Evolutionary conservation across 352 stramenopile species (phyloP), one percentile per base, ranked within the genome.

Genomic region (Pythium aristosporum): DNA sequence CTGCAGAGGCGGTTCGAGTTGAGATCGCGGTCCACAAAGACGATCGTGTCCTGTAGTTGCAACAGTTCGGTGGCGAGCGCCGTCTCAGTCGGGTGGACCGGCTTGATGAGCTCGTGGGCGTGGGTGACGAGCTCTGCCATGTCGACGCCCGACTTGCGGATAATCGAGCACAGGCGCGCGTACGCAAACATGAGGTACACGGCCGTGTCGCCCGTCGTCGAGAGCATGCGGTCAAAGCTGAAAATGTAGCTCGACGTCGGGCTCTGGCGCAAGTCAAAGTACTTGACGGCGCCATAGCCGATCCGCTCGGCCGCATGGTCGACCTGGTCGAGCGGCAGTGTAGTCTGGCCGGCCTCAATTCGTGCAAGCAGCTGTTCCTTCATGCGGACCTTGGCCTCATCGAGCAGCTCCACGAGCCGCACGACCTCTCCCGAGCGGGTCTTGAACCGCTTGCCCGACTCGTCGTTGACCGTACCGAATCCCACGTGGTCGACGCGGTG

Each of bases 111-210:
- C 20, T 85, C 74, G 20, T 80, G 69, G 43, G 78, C 68, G 61
- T 85, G 68, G 51, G 75, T 71, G 47, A 80, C 59, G 18, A 97
- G 74, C 30, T 67, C 79, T 34, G 85, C 68, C 47, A 98, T 85
- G 52, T 97, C 84, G 32, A 97, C 81, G n/a, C 84, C 85, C 42
- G 87, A 88, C 80, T 99, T 99, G 61, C 90, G 82, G 46, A 99
- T 86, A 74, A 99, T 99, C 51, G 91, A 98, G 63, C 91, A 95
- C 54, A 99, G 83, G 54, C 98, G 92, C n/a, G 97, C 98, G 77
- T 99, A 97, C 30, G 96, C 95, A 80, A 99, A 99, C 75, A 99
- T 88, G 46, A 99, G 81, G 77, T 99, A 99, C 61, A 99, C 96
- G 57, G 97, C 98, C 49, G 98, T 99, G 81, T 99, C 98, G 28